Conservation (phyloP, 441 rosid species). For the Sinapis alba region DNA sequence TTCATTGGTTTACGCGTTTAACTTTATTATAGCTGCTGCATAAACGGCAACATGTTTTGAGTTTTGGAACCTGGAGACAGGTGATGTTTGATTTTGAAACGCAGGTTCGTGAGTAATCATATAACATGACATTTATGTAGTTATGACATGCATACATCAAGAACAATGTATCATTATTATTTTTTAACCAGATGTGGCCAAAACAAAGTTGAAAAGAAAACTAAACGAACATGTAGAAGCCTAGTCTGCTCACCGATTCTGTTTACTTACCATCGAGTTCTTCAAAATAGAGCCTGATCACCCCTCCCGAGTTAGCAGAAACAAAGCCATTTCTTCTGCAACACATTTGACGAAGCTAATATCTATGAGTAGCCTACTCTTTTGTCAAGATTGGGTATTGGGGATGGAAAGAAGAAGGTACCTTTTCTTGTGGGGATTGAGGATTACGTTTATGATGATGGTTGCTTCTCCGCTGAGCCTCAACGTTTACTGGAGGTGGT, state of each 20-base stretch:
- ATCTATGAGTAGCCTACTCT: slow-evolving; percentile 5
- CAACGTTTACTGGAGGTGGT: slow-evolving; percentile 21
- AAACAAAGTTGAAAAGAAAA: slow-evolving; percentile 26
- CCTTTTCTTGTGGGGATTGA: slow-evolving; percentile 31
- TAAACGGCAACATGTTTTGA: neutral
- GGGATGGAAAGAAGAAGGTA: neutral
- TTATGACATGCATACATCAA: neutral
- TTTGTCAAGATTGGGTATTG: neutral
- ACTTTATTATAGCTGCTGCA: neutral
- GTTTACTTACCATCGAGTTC: slow-evolving; percentile 1
- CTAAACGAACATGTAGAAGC: slow-evolving; percentile 4
- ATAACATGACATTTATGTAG: neutral
- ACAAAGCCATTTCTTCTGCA: slow-evolving; percentile 45
- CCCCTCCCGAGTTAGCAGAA: slow-evolving; percentile 29
- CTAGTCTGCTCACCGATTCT: slow-evolving; percentile 12
- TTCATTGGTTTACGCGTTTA: neutral
- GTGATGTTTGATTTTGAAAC: neutral
- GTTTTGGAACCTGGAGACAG: neutral
- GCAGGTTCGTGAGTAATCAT: neutral
- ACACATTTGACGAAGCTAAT: neutral
- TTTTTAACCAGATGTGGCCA: slow-evolving; percentile 16
- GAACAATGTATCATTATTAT: neutral
- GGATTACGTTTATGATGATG: slow-evolving; percentile 25
- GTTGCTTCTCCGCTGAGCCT: slow-evolving; percentile 14
- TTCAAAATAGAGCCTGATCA: too few species aligned